Evolutionary conservation across 2,329 filamentous ascomycete genomes (phyloP).

Genomic region (Pochonia chlamydosporia): DNA sequence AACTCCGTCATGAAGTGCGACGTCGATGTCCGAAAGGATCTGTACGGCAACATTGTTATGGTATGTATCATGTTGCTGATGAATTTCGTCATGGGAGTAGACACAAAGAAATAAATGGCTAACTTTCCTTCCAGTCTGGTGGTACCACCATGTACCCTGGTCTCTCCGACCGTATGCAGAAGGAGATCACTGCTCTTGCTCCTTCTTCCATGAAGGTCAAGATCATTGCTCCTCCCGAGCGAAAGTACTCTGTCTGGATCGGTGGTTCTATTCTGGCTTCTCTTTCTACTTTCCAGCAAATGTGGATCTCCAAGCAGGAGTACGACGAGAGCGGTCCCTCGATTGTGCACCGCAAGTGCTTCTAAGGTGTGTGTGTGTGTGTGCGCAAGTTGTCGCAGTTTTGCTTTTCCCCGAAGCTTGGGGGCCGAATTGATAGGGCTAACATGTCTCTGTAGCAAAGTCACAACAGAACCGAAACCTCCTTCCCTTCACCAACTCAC

Average conservation of each 20-base stretch:
- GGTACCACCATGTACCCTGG: conserved; percentile 99
- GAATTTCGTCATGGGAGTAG: too few relatives aligned
- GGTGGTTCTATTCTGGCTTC: conserved; percentile 99
- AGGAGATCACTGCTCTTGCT: conserved; percentile 99
- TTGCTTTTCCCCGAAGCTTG: background rate
- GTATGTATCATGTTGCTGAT: conserved; percentile 61
- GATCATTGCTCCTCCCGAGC: conserved; percentile 99
- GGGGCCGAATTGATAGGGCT: conserved; percentile 11
- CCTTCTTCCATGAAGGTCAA: conserved; percentile 99
- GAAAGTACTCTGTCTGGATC: conserved; percentile 99
- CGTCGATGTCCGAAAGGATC: conserved; percentile 99
- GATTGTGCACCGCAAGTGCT: conserved; percentile 99
- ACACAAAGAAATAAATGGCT: too few relatives aligned
- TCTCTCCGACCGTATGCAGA: conserved; percentile 99
- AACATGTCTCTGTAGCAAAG: conserved; percentile 20
- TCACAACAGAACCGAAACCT: conserved; percentile 26
- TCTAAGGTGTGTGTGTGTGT: conserved; percentile 64
- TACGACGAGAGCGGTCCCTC: conserved; percentile 99
- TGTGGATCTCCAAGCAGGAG: conserved; percentile 99
- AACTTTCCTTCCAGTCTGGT: conserved; percentile 67
- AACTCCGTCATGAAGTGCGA: conserved; percentile 99
- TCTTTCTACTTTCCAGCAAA: conserved; percentile 99
- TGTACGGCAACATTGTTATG: conserved; percentile 99
- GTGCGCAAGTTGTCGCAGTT: background rate
- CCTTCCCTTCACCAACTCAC: conserved; percentile 27